Base-by-base conservation (phyloP, 352 stramenopile genomes). In the Phytopythium ostracodes region DNA sequence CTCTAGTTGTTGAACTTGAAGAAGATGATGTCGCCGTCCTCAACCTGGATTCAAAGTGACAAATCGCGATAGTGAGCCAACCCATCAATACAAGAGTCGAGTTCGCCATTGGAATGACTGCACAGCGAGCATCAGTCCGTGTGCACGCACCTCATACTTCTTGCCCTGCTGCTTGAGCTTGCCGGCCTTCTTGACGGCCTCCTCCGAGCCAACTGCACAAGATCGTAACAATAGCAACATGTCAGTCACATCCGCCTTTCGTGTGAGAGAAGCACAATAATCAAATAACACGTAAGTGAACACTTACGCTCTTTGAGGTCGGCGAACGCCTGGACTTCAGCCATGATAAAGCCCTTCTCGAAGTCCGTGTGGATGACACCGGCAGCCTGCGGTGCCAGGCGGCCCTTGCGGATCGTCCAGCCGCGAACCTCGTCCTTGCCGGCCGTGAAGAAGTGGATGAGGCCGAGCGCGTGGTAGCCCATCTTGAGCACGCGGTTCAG, bases 311-410 rank as follows among this genome's bases (percentile, higher is more conserved):
- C 87, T 87, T 96, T 96, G 62, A 96, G 63, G 70, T 96, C 87
- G n/a, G 84, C 84, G 63, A 94, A 96, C 14, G 84, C 68, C 73
- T 93, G 84, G 11, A 94, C 85, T 82, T 96, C 88, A 31, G 96
- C 96, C 74, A 92, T 97, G 73, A 99, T 99, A 76, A 99, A 99
- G 59, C 97, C 97, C 75, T 98, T 94, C 84, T 99, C 98, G 67
- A 99, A 99, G 77, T 99, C 98, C 43, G 93, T 96, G 82, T 99
- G 98, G 83, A 99, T 99, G 12, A 98, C 95, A 72, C 97, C 97
- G 44, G 98, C 98, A 56, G 97, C 97, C 76, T 99, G 96, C 12
- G 97, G 97, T 79, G 97, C 97, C 67, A 97, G 57, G 56, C 91
- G 95, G 49, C 97, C 97, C 79, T 98, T 97, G 66, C 98, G 97